Percentiles rank a stretch among this genome's conserved stretches.
These are phyloP conservation scores for Cercospora beticola DNA, from an alignment of 2,329 filamentous ascomycete species.

Conservation along the genomic window DNA sequence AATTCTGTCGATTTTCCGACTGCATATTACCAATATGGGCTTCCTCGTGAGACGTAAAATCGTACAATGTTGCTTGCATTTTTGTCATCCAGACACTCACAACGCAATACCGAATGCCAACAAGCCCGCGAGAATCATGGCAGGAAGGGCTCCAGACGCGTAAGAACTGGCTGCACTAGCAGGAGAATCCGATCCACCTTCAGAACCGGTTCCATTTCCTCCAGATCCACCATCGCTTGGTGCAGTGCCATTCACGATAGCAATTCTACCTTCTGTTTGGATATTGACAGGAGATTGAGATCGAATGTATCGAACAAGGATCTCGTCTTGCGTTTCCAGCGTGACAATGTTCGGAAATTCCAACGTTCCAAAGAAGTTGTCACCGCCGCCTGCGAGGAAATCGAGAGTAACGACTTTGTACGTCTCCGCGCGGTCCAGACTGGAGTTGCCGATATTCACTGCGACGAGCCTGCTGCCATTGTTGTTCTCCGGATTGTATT, in stretches of 20 bases:
- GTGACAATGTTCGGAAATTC: conserved; percentile 41
- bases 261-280: conserved; percentile 51
- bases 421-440: conserved; percentile 48
- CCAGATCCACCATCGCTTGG: conserved; percentile 7
- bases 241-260: conserved; percentile 30
- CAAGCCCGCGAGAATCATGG: background rate
- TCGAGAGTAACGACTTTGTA: conserved; percentile 64
- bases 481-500: conserved; percentile 56
- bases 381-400: conserved; percentile 62
- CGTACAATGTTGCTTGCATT: background rate
- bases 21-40: background rate
- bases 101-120: background rate
- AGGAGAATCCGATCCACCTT: background rate
- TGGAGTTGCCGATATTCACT: conserved; percentile 52
- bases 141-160: background rate
- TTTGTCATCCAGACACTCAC: background rate
- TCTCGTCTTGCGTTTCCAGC: conserved; percentile 56
- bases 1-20: background rate
- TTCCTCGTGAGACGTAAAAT: background rate
- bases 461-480: conserved; percentile 55
- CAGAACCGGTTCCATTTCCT: conserved; percentile 1
- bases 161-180: background rate
- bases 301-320: conserved; percentile 54
- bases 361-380: conserved; percentile 55
- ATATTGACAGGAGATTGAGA: conserved; percentile 52